Evolutionary conservation across 2,329 filamentous ascomycete genomes (phyloP).

Genomic region (Colletotrichum somersetense): DNA sequence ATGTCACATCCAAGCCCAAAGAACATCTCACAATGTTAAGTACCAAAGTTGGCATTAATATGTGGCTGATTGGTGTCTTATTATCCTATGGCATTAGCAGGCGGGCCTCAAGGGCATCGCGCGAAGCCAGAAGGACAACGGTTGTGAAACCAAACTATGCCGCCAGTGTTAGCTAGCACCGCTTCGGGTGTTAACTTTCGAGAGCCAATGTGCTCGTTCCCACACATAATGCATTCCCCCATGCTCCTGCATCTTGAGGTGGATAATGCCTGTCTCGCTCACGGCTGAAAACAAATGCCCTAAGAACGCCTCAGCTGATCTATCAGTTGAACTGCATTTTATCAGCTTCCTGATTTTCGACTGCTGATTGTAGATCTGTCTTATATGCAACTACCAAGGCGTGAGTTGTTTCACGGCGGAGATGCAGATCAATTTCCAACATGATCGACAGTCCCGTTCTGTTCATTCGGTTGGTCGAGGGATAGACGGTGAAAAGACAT

Average conservation of each 20-base stretch:
- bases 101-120: background rate
- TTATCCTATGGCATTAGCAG: too few relatives aligned
- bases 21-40: background rate
- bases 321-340: background rate
- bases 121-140: background rate
- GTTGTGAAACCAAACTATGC: background rate
- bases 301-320: background rate
- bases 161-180: background rate
- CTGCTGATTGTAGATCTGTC: conserved; percentile 16
- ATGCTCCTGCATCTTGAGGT: background rate
- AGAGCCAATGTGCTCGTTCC: background rate
- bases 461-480: background rate
- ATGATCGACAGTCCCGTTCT: background rate
- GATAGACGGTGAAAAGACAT: background rate
- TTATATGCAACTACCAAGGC: background rate
- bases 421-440: background rate
- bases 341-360: too few relatives aligned
- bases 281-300: background rate
- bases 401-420: background rate
- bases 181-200: conserved; percentile 20
- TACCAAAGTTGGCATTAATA: background rate
- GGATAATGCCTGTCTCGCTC: conserved; percentile 5
- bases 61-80: background rate
- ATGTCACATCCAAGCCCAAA: background rate
- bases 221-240: conserved; percentile 6